Base-by-base conservation (phyloP, 83 land plant genomes). In the Picea engelmannii region DNA sequence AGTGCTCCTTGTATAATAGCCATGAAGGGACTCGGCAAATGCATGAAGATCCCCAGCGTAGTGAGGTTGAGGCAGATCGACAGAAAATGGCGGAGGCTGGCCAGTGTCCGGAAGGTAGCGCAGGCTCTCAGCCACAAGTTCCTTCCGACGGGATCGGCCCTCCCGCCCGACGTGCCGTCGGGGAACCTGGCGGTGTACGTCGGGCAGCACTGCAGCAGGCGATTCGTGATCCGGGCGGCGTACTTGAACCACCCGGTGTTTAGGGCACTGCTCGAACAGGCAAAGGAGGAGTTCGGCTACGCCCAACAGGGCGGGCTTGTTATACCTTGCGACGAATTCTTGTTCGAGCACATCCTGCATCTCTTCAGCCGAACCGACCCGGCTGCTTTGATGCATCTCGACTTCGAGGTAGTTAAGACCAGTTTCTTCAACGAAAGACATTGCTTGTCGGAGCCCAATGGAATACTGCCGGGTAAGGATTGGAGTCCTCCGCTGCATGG, bases 161-260 rank as follows among this genome's bases (percentile, higher is more conserved):
- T 44, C 47, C 47, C 6, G 31, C 31, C 31, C 31, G 31, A 31
- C 31, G 31, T 31, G 31, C 31, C 31, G 31, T 31, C 31, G 31
- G 92, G 92, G 1, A 78, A 88, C 88, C 82, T 90, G 84, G 90
- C 88, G 7, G 88, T 90, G 55, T 83, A 75, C 64, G 92, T 88
- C 5, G 90, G 92, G 12, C 66, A 67, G 18, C 74, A 75, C 38
- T 66, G 81, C 13, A 65, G 69, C 38, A 60, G 79, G 76, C 25
- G 87, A 24, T 90, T 88, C 59, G 85, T 90, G 31, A 83, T 90
- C 47, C 84, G 86, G 47, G 85, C 85, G 16, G 44, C 88, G 66
- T 80, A 87, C 84, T 83, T 90, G 83, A 88, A 85, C 85, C 90
- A 90, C 42, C 92, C 90, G 8, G 24, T 85, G 9, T 90, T 90